Evolutionary conservation across 176 grass and related monocot species (phyloP).

Genomic region (Juncus inflexus): DNA sequence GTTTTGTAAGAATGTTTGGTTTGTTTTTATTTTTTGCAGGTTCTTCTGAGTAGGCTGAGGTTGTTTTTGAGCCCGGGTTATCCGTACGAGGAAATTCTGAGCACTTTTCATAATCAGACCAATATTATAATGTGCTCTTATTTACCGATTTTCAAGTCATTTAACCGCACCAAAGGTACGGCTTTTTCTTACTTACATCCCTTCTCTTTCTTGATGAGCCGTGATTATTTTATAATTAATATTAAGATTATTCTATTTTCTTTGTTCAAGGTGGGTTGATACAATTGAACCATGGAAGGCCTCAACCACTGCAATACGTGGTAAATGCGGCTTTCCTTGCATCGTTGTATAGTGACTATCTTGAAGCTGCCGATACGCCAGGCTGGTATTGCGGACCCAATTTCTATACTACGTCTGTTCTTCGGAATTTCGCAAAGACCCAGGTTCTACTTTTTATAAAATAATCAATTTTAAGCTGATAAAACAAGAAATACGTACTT

Average conservation of each 20-base stretch:
- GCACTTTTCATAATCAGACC: constrained; percentile 89
- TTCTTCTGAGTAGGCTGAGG: constrained; percentile 92
- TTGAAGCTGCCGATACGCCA: constrained; percentile 84
- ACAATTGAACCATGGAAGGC: constrained; percentile 80
- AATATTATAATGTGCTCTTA: constrained; percentile 94
- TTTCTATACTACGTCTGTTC: constrained; percentile 71
- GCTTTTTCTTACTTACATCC: neutral
- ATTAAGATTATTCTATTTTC: constrained; percentile 26
- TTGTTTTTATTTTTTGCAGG: constrained; percentile 35
- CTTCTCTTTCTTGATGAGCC: neutral
- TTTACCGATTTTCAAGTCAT: constrained; percentile 74
- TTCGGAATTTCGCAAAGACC: constrained; percentile 78
- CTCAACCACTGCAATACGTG: constrained; percentile 79
- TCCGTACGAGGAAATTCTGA: constrained; percentile 89
- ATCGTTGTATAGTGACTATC: constrained; percentile 82
- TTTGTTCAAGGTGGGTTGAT: constrained; percentile 72
- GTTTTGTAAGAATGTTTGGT: neutral
- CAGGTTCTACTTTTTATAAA: constrained; percentile 36
- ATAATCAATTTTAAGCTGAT: too few relatives aligned
- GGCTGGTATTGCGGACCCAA: constrained; percentile 94
- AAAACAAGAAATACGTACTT: too few relatives aligned
- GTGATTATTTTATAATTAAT: constrained; percentile 1
- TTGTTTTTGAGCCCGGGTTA: constrained; percentile 97
- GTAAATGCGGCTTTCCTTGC: constrained; percentile 93
- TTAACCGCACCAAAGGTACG: constrained; percentile 82